A percentile compares a stretch with the other conserved stretches of the same genome.
Conservation (phyloP, 345 rosid species). For the Geranium brycei region DNA sequence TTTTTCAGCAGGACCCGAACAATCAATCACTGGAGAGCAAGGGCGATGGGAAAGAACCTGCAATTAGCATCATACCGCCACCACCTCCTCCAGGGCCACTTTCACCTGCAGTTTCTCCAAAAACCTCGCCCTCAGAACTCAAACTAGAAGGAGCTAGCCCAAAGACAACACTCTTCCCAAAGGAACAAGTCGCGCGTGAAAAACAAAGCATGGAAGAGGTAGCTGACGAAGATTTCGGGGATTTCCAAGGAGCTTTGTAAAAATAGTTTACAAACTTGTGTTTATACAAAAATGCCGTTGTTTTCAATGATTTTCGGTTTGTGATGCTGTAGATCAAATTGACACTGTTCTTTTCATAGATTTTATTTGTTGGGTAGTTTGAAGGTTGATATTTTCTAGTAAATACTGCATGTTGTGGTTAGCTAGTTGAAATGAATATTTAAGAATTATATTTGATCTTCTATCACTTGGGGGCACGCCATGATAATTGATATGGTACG, state of each 20-base stretch:
- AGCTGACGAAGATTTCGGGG: conserved; percentile 88
- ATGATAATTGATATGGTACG: too few species aligned
- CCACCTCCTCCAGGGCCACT: conserved; percentile 72
- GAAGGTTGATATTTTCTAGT: background rate
- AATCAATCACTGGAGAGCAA: conserved; percentile 51
- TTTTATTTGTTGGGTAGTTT: background rate
- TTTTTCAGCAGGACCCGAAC: conserved; percentile 42
- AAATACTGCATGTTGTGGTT: background rate
- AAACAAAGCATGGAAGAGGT: conserved; percentile 28
- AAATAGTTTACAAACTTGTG: background rate
- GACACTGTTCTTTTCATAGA: background rate
- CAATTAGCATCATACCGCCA: conserved; percentile 50
- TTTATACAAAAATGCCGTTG: background rate
- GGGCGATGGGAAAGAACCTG: conserved; percentile 36
- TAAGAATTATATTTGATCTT: too few species aligned
- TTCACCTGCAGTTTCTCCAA: conserved; percentile 63
- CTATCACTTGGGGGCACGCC: too few species aligned
- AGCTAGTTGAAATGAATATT: background rate
- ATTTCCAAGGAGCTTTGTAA: conserved; percentile 84
- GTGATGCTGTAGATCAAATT: background rate
- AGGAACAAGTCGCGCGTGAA: conserved; percentile 18
- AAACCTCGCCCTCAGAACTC: conserved; percentile 20
- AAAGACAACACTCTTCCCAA: conserved; percentile 21
- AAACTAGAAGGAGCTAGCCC: conserved; percentile 18
- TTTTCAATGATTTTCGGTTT: conserved; percentile 6